These are phyloP conservation scores for Oxyria digyna DNA, from an alignment of 148 eudicot species.

Conservation along the genomic window DNA sequence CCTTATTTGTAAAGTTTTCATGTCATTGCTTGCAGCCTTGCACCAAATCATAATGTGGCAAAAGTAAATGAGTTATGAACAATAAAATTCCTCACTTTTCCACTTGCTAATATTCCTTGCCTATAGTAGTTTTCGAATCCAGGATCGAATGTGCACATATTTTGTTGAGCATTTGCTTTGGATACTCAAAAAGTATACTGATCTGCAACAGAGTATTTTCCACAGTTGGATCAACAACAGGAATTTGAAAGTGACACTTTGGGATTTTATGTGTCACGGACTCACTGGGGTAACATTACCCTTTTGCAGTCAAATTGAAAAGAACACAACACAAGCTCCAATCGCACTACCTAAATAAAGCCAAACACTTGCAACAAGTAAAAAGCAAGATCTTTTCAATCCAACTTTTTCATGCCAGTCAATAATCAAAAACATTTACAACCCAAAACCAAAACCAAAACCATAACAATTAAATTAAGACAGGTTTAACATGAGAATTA, in stretches of 20 bases:
- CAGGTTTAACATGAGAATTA: neutral
- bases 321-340: neutral
- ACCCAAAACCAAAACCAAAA: neutral
- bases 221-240: neutral
- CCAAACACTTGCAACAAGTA: neutral
- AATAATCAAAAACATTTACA: constrained; percentile 1
- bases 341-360: neutral
- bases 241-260: neutral
- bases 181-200: neutral
- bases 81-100: neutral
- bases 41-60: neutral
- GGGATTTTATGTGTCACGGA: neutral
- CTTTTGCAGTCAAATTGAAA: neutral
- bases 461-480: neutral
- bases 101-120: too few species aligned
- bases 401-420: neutral
- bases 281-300: neutral
- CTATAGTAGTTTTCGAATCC: neutral
- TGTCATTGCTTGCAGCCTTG: too few species aligned
- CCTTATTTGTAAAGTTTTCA: too few species aligned
- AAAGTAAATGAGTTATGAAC: neutral
- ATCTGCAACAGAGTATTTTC: neutral
- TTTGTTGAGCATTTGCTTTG: neutral
- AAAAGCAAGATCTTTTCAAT: neutral
- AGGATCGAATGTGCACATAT: neutral